Evolutionary conservation across 2,329 filamentous ascomycete genomes (phyloP), one percentile per base, ranked within the genome.

Genomic region (Phaeosphaeria sp.): DNA sequence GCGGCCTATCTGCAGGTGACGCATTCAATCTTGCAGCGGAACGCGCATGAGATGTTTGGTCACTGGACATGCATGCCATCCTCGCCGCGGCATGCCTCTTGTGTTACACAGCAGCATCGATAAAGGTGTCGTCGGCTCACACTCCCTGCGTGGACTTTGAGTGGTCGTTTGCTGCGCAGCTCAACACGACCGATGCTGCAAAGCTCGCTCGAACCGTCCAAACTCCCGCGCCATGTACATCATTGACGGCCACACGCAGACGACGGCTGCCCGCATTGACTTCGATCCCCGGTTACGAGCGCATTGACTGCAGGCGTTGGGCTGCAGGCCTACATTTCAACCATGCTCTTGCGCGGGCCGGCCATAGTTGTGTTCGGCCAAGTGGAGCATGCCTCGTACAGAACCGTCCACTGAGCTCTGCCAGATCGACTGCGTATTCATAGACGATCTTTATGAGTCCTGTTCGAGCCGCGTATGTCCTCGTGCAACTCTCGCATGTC

Each of bases 11-110:
- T 56, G 62, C 59, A 59, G 33, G 27, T 33, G n/a, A 64, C 63
- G 67, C 73, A 71, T 66, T 68, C 59, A 70, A 71, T 71, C 71
- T 62, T 76, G 74, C 74, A 76, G 71, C 68, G 73, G 72, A 73
- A 77, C 74, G 70, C 71, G 74, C 74, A 76, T 74, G 64, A 56
- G 53, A 56, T 53, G 63, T 55, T 61, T 60, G 65, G 59, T 73
- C 70, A 75, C 71, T 73, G 68, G 71, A 65, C 67, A 63, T 65
- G 67, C 68, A 68, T 69, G 60, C 57, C 63, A 68, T 65, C 57
- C 56, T 44, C 63, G 58, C 67, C 68, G 60, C 64, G 63, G 63
- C 53, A 49, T 60, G 61, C 46, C 57, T 55, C 59, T 57, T 64
- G 61, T 55, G 72, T 76, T 72, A 71, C 74, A 74, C 72, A 66